Base-by-base conservation (phyloP, 1,284 basidiomycete species). In the Apiotrichum brassicae region DNA sequence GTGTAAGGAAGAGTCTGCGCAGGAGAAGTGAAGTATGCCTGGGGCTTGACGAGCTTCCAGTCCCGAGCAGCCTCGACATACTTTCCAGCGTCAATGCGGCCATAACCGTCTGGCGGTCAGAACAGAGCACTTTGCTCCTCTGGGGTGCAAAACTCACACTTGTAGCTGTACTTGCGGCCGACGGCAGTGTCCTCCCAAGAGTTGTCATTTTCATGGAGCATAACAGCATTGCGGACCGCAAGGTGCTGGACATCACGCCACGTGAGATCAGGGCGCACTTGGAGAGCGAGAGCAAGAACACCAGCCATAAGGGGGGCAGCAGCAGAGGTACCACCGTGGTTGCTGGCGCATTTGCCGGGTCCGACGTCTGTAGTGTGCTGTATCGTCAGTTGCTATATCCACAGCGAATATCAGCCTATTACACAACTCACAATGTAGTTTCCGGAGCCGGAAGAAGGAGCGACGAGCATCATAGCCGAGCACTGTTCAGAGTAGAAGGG, bases 231-330 rank as follows among this genome's bases (percentile, higher is more conserved):
- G 53, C 80, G 77, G 30, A 98, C 83, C 49, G 86, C 85, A 33
- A 99, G 78, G 65, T 98, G 83, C 69, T 99, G 95, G 34, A 97
- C 79, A 67, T 99, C 95, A 51, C 95, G 84, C 95, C 95, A 99
- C 24, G 87, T 86, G 24, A 99, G 80, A 42, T 98, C 93, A 16
- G 92, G 91, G 25, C 87, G 80, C 43, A 80, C 86, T 73, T 90
- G 78, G 12, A 97, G 76, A 4, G 89, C 89, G 12, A 97, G 79
- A 16, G 90, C 87, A 66, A 93, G 85, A 36, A 95, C 86, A 23
- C 88, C 93, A 12, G 84, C 91, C 26, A 88, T 94, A 46, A 98
- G 87, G 1, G 95, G 95, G 3, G 95, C 95, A 4, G 95, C 95
- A 18, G 95, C 95, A 18, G 92, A 97, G 1, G 95, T 99, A 16